Conservation (phyloP, 345 rosid genomes). For the Salix udensis region DNA sequence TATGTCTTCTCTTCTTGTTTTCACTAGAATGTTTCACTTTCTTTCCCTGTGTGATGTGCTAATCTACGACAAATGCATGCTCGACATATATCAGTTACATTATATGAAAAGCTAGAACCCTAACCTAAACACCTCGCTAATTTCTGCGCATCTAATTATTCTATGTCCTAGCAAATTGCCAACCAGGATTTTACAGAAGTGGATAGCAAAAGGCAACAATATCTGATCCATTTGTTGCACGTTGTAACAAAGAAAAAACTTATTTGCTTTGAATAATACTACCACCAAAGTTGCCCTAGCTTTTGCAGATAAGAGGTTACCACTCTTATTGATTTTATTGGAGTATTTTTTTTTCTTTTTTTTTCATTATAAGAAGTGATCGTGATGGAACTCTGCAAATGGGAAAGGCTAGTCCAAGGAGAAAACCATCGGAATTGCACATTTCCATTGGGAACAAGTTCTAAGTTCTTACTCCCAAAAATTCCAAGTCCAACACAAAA, state of each 20-base stretch:
- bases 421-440: not conserved
- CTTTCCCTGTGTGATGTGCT: not conserved
- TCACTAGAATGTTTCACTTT: too few relatives aligned
- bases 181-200: not conserved
- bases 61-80: not conserved
- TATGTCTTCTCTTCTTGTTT: too few relatives aligned
- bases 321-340: not conserved
- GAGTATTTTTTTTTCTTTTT: not conserved
- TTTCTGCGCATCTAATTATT: not conserved
- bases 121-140: not conserved
- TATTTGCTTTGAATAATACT: not conserved
- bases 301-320: not conserved
- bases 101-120: not conserved
- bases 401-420: not conserved
- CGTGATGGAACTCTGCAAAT: not conserved
- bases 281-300: not conserved
- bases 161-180: not conserved
- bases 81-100: not conserved
- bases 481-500: conserved; percentile 13
- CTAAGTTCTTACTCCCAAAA: not conserved
- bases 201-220: not conserved
- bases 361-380: not conserved
- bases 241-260: not conserved
- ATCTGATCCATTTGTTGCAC: not conserved
- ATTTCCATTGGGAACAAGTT: not conserved